phyloP scores from a whole-genome alignment of 1,139 yeast species.

The Sugiyamaella neomexicana region DNA sequence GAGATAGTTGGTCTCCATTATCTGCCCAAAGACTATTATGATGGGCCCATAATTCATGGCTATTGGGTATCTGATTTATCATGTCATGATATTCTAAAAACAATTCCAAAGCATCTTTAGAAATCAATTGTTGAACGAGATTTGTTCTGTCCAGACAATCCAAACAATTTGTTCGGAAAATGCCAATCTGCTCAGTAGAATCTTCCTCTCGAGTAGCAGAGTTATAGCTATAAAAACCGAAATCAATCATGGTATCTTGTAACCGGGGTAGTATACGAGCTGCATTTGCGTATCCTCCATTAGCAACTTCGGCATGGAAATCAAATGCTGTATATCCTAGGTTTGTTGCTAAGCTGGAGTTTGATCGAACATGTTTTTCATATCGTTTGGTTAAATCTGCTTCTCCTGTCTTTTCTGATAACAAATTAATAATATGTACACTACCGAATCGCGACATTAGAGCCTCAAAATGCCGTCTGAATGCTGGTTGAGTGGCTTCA shows the following conservation, averaged over 20 bases:
- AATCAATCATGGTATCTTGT: constrained; percentile 64
- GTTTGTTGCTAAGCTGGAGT: constrained; percentile 43
- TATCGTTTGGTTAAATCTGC: constrained; percentile 70
- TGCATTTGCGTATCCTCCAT: constrained; percentile 86
- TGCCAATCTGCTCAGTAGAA: constrained; percentile 78
- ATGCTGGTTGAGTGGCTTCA: constrained; percentile 92
- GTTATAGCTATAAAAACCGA: constrained; percentile 74
- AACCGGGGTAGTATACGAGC: constrained; percentile 64
- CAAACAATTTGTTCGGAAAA: constrained; percentile 88
- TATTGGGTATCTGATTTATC: constrained; percentile 35
- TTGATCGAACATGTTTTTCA: constrained; percentile 51
- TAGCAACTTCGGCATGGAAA: constrained; percentile 88
- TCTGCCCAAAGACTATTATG: constrained; percentile 96
- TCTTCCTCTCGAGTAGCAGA: constrained; percentile 48
- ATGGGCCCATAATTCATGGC: constrained; percentile 54
- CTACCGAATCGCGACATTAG: constrained; percentile 77
- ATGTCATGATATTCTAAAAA: constrained; percentile 56
- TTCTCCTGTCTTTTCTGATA: constrained; percentile 79
- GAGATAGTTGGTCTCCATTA: constrained; percentile 95
- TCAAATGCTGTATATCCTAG: constrained; percentile 74
- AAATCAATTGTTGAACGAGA: constrained; percentile 84
- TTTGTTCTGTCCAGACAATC: constrained; percentile 96
- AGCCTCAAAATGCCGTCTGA: constrained; percentile 73
- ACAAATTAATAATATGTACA: constrained; percentile 78
- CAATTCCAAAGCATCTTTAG: constrained; percentile 62